Evolutionary conservation across 345 rosid species (phyloP), one percentile per base, ranked within the genome.

Genomic region (Euphorbia tirucalli): DNA sequence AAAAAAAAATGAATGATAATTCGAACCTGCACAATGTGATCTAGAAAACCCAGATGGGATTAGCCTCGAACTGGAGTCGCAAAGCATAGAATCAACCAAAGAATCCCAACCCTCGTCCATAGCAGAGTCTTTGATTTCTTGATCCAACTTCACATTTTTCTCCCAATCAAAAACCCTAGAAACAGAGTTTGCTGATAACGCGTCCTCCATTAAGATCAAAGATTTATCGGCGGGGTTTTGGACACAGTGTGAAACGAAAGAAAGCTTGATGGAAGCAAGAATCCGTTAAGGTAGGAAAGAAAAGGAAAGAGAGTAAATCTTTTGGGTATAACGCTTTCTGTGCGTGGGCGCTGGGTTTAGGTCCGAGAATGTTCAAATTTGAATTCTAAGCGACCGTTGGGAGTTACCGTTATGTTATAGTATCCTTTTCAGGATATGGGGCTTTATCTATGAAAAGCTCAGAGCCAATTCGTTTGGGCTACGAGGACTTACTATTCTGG

Each of bases 21-120:
- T 61, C 87, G 30, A 58, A 92, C 99, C 92, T 56, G 84, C 27
- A 75, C 71, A 74, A 79, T 65, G 72, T 25, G 85, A 69, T 78
- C 49, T 82, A 10, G 83, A 64, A 75, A 90, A 83, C 75, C 99
- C 99, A 39, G 71, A 54, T 22, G 69, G 77, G 4, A 92, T 77
- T 1, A 92, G 76, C 72, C 88, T 83, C 58, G 97, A 87, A 79
- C 75, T 85, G 3, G 96, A 83, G 78, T 90, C 96, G 59, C 93
- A 94, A 7, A 92, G 83, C 97, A 94, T 85, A 1, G 81, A 86
- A 79, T 87, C 92, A 31, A 64, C 79, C 56, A 68, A 74, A 74
- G 86, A 77, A 59, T 78, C 89, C 50, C 69, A 79, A 65, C 68
- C 82, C 10, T 78, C 85, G 28, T 77, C 83, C 77, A 69, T 21